These are phyloP conservation scores for Ogataea corticis DNA, from an alignment of 805 yeast genomes.

Conservation along the genomic window DNA sequence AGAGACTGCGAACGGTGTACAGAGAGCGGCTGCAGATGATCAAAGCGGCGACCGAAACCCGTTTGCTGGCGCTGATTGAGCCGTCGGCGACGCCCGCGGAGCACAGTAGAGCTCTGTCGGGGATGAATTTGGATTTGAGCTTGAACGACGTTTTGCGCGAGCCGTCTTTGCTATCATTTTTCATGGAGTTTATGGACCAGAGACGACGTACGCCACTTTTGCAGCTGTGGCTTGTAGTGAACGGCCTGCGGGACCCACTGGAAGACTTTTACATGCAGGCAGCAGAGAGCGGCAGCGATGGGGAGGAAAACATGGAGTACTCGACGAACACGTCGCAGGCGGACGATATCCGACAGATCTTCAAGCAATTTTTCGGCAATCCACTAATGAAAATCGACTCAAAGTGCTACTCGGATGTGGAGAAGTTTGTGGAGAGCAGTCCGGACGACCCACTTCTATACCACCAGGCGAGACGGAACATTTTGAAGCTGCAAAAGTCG, in stretches of 20 bases:
- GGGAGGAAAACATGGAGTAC: slow-evolving; percentile 21
- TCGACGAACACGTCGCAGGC: slow-evolving; percentile 39
- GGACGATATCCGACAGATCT: slow-evolving; percentile 55
- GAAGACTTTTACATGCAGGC: slow-evolving; percentile 43
- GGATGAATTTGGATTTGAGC: slow-evolving; percentile 28
- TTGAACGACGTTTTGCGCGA: slow-evolving; percentile 48
- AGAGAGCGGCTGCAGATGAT: slow-evolving; percentile 22
- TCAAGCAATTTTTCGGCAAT: slow-evolving; percentile 41
- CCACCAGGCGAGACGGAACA: slow-evolving; percentile 53
- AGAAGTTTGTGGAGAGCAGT: slow-evolving; percentile 34
- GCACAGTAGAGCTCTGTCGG: slow-evolving; percentile 10
- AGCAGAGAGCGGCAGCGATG: slow-evolving; percentile 30
- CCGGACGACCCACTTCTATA: slow-evolving; percentile 38
- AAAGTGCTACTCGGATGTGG: slow-evolving; percentile 36
- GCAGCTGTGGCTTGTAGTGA: slow-evolving; percentile 68
- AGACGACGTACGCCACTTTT: slow-evolving; percentile 46
- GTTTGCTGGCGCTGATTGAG: slow-evolving; percentile 15
- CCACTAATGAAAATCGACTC: slow-evolving; percentile 32
- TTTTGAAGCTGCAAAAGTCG: slow-evolving; percentile 59
- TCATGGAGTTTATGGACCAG: slow-evolving; percentile 57
- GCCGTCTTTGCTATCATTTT: slow-evolving; percentile 48
- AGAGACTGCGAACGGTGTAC: slow-evolving; percentile 8
- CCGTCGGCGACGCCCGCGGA: slow-evolving; percentile 7
- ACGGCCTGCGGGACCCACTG: slow-evolving; percentile 70
- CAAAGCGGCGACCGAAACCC: slow-evolving; percentile 23